Evolutionary conservation across 1,284 basidiomycete species (phyloP).

Genomic region (Leccinum idahoense): DNA sequence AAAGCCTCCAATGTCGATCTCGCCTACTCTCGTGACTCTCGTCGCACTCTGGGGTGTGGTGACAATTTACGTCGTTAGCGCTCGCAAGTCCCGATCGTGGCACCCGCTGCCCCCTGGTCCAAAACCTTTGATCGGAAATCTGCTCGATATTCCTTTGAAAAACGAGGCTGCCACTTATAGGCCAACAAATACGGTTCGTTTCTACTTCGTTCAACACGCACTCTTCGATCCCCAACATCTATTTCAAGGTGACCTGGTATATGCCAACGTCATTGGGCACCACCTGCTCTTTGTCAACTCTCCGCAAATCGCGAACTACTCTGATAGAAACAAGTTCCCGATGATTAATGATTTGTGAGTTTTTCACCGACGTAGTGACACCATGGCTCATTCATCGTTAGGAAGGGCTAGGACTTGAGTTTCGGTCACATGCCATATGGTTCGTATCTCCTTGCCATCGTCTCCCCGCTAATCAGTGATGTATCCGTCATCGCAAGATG

Average conservation of each 20-base stretch:
- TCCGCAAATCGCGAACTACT: constrained; percentile 29
- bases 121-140: constrained; percentile 28
- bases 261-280: constrained; percentile 1
- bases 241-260: constrained; percentile 25
- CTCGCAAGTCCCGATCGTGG: constrained; percentile 8
- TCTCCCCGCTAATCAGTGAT: neutral
- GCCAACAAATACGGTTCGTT: constrained; percentile 28
- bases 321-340: constrained; percentile 27
- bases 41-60: constrained; percentile 21
- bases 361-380: neutral
- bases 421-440: constrained; percentile 50
- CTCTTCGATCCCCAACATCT: neutral
- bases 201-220: neutral
- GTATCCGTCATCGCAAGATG: constrained; percentile 36
- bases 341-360: constrained; percentile 32
- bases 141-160: constrained; percentile 26
- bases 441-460: constrained; percentile 12
- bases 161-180: constrained; percentile 29
- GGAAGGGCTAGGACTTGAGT: constrained; percentile 50
- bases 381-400: constrained; percentile 15
- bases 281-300: constrained; percentile 31
- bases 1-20: constrained; percentile 17
- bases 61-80: constrained; percentile 18
- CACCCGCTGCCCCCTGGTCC: constrained; percentile 30
- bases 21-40: constrained; percentile 14